These are phyloP conservation scores for Brassica hybrid DNA, from an alignment of 441 rosid genomes.

Conservation along the genomic window DNA sequence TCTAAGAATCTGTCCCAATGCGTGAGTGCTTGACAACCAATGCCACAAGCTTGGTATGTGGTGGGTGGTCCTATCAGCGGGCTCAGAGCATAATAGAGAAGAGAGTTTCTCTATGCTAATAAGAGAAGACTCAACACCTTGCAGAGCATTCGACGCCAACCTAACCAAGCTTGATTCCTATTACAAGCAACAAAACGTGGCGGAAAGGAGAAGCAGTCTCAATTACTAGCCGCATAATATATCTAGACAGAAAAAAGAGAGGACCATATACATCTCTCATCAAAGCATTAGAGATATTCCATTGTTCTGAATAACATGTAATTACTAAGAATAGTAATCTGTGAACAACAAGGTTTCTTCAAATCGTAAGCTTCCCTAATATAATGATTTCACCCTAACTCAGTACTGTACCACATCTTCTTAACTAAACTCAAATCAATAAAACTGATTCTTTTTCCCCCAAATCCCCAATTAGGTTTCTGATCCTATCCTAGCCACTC, in stretches of 20 bases:
- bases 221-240: not conserved
- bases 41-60: slow-evolving; percentile 68
- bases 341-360: not conserved
- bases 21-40: slow-evolving; percentile 78
- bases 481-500: too few relatives aligned
- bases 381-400: not conserved
- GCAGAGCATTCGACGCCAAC: slow-evolving; percentile 84
- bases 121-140: slow-evolving; percentile 82
- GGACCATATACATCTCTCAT: slow-evolving; percentile 5
- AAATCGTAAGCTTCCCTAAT: not conserved
- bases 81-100: slow-evolving; percentile 66
- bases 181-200: slow-evolving; percentile 12
- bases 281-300: not conserved
- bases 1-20: slow-evolving; percentile 74
- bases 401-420: not conserved
- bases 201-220: not conserved
- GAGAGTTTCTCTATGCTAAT: slow-evolving; percentile 67
- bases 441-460: too few relatives aligned
- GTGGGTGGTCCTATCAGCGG: slow-evolving; percentile 87
- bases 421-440: too few relatives aligned
- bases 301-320: not conserved
- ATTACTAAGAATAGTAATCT: not conserved
- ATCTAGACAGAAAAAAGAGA: not conserved
- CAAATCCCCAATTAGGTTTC: too few relatives aligned
- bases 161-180: slow-evolving; percentile 93